Percentiles rank a stretch among this genome's conserved stretches.
phyloP scores from a whole-genome alignment of 2,329 filamentous ascomycete genomes.

The Sphaerulina musiva region DNA sequence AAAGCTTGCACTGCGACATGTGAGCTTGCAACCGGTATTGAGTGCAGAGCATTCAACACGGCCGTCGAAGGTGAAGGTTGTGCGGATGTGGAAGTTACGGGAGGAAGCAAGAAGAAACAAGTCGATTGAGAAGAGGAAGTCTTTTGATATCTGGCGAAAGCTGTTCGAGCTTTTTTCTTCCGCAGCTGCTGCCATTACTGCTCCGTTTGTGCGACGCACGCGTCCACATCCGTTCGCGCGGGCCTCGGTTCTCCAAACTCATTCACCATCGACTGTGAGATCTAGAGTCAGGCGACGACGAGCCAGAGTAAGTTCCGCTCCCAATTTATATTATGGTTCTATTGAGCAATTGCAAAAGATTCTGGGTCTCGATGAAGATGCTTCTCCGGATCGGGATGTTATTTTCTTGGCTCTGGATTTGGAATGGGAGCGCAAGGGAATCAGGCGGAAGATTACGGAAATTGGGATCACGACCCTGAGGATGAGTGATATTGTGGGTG shows the following conservation, averaged over 20 bases:
- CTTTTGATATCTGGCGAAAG: no score
- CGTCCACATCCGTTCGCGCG: no score
- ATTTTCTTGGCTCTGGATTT: slow-evolving; percentile 11
- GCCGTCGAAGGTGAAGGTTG: not conserved
- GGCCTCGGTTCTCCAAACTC: no score
- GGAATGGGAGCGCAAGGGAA: not conserved
- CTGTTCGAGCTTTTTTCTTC: no score
- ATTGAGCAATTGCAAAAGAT: not conserved
- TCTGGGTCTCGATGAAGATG: not conserved
- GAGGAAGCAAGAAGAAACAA: no score
- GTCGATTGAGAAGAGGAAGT: no score
- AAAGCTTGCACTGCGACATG: not conserved
- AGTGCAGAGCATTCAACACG: not conserved
- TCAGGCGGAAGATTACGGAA: slow-evolving; percentile 3
- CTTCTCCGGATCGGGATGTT: not conserved
- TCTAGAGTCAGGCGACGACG: no score
- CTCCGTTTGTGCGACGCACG: no score
- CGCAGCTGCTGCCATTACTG: no score
- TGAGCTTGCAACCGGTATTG: not conserved
- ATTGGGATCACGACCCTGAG: slow-evolving; percentile 8
- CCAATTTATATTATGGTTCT: not conserved
- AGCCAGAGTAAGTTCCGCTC: no score
- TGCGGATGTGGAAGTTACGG: not conserved
- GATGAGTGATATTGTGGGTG: not conserved
- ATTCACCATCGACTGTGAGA: no score